A percentile compares a stretch with the other conserved stretches of the same genome.
Conservation (phyloP, 768 basidiomycete species). For the Dacryopinax primogenitus region DNA sequence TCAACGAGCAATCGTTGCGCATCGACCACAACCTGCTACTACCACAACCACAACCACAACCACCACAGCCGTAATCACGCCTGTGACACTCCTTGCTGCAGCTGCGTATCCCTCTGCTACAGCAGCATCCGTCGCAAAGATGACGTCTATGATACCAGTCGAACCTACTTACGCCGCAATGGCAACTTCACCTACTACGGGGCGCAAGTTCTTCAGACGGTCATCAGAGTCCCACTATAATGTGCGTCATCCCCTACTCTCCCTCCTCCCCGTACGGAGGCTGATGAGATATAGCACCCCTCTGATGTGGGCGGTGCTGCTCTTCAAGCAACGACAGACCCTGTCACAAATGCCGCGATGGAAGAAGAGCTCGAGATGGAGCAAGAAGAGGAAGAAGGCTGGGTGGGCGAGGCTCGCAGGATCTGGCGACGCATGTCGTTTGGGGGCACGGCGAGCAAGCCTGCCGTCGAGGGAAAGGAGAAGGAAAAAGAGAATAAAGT, state of each 20-base stretch:
- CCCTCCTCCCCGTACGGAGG: neutral
- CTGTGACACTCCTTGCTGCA: too few relatives aligned
- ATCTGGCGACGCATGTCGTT: slow-evolving; percentile 1
- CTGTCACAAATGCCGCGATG: neutral
- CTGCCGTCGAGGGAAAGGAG: neutral
- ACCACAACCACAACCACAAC: neutral
- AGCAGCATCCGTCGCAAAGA: too few relatives aligned
- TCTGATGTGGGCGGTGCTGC: neutral
- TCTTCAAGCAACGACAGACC: neutral
- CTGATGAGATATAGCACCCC: neutral
- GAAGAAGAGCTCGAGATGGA: neutral
- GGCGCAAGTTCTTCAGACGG: neutral
- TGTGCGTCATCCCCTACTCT: neutral
- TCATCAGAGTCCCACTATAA: neutral
- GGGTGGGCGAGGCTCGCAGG: neutral
- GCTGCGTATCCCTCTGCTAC: too few relatives aligned
- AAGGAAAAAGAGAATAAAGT: too few relatives aligned
- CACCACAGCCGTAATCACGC: neutral
- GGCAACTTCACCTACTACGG: neutral
- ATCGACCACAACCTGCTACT: neutral
- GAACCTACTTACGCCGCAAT: neutral
- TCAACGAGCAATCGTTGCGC: neutral
- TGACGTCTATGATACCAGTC: neutral
- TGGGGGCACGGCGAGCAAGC: neutral
- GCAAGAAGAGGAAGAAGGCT: neutral